Percentiles rank a stretch among this genome's conserved stretches.
phyloP scores from a whole-genome alignment of 2,329 filamentous ascomycete genomes.

The Apiospora koreana region DNA sequence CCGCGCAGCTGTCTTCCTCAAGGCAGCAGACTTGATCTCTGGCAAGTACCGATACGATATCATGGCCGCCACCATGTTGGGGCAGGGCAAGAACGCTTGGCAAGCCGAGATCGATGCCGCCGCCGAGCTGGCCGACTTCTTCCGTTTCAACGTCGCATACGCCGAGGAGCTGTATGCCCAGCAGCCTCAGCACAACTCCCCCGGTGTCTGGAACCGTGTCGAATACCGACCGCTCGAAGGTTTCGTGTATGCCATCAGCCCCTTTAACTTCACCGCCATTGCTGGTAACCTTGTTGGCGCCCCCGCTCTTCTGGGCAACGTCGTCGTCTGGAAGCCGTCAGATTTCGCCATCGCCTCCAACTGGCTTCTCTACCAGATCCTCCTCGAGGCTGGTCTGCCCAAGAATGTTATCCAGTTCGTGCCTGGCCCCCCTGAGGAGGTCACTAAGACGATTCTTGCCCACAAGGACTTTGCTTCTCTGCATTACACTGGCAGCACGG shows the following conservation, averaged over 20 bases:
- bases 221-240: slow-evolving; percentile 91
- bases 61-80: slow-evolving; percentile 94
- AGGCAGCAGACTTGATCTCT: slow-evolving; percentile 87
- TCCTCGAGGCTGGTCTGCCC: slow-evolving; percentile 88
- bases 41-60: slow-evolving; percentile 96
- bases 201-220: slow-evolving; percentile 87
- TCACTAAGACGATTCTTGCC: slow-evolving; percentile 75
- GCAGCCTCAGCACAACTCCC: slow-evolving; percentile 81
- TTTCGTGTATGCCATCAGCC: slow-evolving; percentile 91
- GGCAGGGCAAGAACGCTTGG: slow-evolving; percentile 98
- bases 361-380: slow-evolving; percentile 86
- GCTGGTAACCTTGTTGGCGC: slow-evolving; percentile 82
- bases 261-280: slow-evolving; percentile 98
- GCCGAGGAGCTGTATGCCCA: slow-evolving; percentile 87
- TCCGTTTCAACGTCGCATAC: slow-evolving; percentile 92
- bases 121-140: slow-evolving; percentile 88
- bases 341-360: slow-evolving; percentile 86
- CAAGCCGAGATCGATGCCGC: slow-evolving; percentile 98
- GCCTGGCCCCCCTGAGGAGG: slow-evolving; percentile 81
- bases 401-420: slow-evolving; percentile 91
- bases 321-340: slow-evolving; percentile 96
- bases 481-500: slow-evolving; percentile 92
- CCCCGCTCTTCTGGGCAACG: slow-evolving; percentile 88
- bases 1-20: slow-evolving; percentile 89
- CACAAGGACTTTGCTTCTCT: slow-evolving; percentile 86